Conservation (phyloP, 345 rosid species). For the Cardamine occulta region DNA sequence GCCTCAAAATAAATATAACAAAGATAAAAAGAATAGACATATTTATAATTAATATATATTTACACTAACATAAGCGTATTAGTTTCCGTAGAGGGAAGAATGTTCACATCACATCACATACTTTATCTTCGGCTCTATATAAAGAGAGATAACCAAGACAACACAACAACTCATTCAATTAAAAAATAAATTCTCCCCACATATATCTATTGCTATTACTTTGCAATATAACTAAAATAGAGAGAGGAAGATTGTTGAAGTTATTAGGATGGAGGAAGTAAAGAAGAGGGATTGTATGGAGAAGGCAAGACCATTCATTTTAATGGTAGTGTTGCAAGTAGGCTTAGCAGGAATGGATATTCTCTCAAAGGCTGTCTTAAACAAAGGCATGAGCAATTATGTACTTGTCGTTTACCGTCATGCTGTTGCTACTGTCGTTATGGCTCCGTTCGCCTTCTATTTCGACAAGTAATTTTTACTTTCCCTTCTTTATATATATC, state of each 20-base stretch:
- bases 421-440: constrained; percentile 71
- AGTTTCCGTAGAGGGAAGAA: constrained; percentile 36
- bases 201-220: constrained; percentile 8
- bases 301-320: constrained; percentile 65
- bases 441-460: constrained; percentile 74
- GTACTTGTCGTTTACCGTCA: constrained; percentile 90
- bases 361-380: constrained; percentile 74
- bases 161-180: constrained; percentile 28
- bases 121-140: constrained; percentile 34
- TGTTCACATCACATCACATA: constrained; percentile 35
- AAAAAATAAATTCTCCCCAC: neutral
- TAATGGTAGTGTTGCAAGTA: constrained; percentile 71
- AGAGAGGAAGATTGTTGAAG: neutral
- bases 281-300: constrained; percentile 37
- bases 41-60: neutral
- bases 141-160: constrained; percentile 39
- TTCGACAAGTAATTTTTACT: constrained; percentile 58
- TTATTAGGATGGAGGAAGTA: constrained; percentile 23
- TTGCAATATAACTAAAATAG: neutral
- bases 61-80: constrained; percentile 24
- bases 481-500: neutral
- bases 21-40: neutral
- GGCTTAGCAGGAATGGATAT: constrained; percentile 92
- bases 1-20: neutral
- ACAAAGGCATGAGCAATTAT: constrained; percentile 84